Conservation (phyloP, 1,284 basidiomycete genomes). For the Testicularia cyperi region DNA sequence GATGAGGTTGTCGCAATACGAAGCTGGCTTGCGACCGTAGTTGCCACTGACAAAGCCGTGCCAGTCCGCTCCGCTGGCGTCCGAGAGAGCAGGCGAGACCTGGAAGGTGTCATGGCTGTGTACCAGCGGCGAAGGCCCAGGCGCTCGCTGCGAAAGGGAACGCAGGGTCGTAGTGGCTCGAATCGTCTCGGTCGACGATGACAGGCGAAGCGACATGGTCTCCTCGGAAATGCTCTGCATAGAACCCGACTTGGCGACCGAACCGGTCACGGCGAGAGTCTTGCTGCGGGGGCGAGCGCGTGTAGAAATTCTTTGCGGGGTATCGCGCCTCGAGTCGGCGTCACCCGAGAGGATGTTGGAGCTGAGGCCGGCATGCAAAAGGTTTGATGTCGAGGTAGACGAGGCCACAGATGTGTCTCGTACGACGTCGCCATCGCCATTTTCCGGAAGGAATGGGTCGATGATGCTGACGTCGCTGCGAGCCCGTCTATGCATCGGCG, state of each 20-base stretch:
- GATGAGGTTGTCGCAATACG: conserved; percentile 4
- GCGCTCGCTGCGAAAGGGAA: background rate
- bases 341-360: too few relatives aligned
- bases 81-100: conserved; percentile 13
- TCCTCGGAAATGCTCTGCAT: conserved; percentile 31
- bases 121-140: background rate
- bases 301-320: too few relatives aligned
- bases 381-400: too few relatives aligned
- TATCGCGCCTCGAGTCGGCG: too few relatives aligned
- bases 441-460: conserved; percentile 18
- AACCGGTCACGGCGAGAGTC: background rate
- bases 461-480: conserved; percentile 24
- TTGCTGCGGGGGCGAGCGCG: conserved; percentile 18
- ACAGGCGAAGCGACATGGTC: conserved; percentile 3
- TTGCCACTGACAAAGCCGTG: conserved; percentile 20
- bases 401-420: too few relatives aligned
- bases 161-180: background rate
- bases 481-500: conserved; percentile 21
- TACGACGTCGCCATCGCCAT: too few relatives aligned
- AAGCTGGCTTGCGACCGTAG: conserved; percentile 1
- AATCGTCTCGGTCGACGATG: conserved; percentile 20
- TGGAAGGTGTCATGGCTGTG: conserved; percentile 8
- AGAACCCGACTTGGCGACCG: conserved; percentile 1
- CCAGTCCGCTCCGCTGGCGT: conserved; percentile 15
- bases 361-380: too few relatives aligned